phyloP scores from a whole-genome alignment of 2,329 filamentous ascomycete genomes.

The Diaporthe longicolla region DNA sequence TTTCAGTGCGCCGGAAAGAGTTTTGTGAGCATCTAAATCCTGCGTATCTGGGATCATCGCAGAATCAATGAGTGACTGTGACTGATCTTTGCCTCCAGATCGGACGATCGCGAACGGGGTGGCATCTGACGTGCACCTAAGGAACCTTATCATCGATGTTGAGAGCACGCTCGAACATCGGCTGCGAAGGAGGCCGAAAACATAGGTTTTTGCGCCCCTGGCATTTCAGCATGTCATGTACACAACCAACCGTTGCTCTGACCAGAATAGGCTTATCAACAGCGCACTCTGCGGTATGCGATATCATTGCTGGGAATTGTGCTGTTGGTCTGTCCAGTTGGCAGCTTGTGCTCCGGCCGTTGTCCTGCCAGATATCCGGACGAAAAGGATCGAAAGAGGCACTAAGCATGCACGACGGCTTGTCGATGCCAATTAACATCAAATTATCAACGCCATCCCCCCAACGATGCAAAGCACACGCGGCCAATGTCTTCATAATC shows the following conservation, averaged over 20 bases:
- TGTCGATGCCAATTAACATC: neutral
- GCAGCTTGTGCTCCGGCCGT: neutral
- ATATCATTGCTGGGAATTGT: neutral
- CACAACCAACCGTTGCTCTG: neutral
- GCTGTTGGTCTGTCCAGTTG: neutral
- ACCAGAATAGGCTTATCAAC: neutral
- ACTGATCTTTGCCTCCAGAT: constrained; percentile 2
- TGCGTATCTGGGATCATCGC: neutral
- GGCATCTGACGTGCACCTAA: neutral
- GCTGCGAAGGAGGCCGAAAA: neutral
- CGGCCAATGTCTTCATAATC: neutral
- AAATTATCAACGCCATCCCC: neutral
- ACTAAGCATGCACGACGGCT: neutral
- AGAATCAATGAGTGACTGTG: neutral
- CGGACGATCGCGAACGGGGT: neutral
- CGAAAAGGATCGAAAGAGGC: neutral
- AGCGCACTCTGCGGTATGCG: neutral
- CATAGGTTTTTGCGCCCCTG: neutral
- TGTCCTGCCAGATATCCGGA: neutral
- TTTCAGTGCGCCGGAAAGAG: constrained; percentile 6
- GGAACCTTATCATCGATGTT: constrained; percentile 22
- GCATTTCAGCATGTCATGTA: neutral
- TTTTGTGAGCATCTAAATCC: constrained; percentile 33
- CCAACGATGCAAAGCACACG: neutral
- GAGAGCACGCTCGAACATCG: constrained; percentile 8